Conservation (phyloP, 371 early-diverging fungal genomes). For the Haplosporangium sp. region DNA sequence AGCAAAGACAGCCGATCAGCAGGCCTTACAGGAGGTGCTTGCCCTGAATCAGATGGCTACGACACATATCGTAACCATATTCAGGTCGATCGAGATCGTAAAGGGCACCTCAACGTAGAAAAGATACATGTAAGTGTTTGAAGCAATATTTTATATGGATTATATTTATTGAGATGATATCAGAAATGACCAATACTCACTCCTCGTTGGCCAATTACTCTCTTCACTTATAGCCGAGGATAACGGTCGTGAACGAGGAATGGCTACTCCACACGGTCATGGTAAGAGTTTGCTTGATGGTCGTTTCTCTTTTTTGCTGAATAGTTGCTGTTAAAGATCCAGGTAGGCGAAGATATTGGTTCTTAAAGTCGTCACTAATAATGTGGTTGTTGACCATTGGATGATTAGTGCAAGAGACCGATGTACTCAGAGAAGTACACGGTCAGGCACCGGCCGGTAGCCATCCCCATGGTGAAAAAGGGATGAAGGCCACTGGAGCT, state of each 20-base stretch:
- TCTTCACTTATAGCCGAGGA: too few relatives aligned
- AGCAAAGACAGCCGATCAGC: conserved; percentile 24
- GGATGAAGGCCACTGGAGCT: too few relatives aligned
- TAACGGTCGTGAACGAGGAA: not conserved
- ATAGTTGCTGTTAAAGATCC: not conserved
- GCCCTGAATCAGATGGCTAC: conserved; percentile 22
- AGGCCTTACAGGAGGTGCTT: conserved; percentile 6
- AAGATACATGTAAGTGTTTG: conserved; percentile 19
- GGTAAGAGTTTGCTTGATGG: conserved; percentile 12
- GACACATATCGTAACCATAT: conserved; percentile 36
- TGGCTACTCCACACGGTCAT: conserved; percentile 35
- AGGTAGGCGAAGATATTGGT: too few relatives aligned
- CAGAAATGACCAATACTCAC: not conserved
- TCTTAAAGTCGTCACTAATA: not conserved
- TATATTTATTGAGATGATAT: too few relatives aligned
- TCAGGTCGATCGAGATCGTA: conserved; percentile 19
- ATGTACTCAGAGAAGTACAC: conserved; percentile 22
- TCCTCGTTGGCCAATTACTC: not conserved
- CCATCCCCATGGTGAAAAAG: not conserved
- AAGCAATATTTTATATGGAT: not conserved
- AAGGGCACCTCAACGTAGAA: conserved; percentile 14
- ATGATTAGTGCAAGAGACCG: conserved; percentile 18
- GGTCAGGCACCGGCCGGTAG: not conserved
- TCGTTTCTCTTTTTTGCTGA: too few relatives aligned
- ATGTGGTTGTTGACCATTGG: too few relatives aligned